These are phyloP conservation scores for Trichophyton verrucosum DNA, from an alignment of 2,329 filamentous ascomycete genomes.

Conservation along the genomic window DNA sequence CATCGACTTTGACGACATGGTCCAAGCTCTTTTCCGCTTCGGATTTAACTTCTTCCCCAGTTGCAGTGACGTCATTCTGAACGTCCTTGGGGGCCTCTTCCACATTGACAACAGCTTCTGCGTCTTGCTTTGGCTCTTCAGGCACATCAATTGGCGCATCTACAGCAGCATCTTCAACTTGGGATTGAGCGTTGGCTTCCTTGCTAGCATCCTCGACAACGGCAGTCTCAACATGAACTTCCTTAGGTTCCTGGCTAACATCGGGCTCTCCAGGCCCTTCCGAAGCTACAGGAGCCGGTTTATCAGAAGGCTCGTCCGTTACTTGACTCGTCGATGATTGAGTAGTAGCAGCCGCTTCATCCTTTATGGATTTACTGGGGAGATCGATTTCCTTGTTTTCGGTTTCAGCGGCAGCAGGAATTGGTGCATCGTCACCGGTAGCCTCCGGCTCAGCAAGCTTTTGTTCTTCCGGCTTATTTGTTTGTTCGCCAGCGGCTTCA, in stretches of 20 bases:
- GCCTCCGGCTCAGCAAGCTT: not conserved
- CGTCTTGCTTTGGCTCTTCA: not conserved
- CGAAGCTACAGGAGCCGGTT: not conserved
- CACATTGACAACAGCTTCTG: not conserved
- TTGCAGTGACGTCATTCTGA: not conserved
- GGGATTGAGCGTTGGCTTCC: not conserved
- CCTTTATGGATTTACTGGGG: not conserved
- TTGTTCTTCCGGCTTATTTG: not conserved
- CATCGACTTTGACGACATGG: not conserved
- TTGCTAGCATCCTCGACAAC: not conserved
- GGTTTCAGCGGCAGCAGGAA: not conserved
- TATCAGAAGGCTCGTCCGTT: not conserved
- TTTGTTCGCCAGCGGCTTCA: not conserved
- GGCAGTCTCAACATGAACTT: not conserved
- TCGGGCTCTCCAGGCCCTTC: not conserved
- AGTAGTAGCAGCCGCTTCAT: not conserved
- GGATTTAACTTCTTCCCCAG: conserved; percentile 1
- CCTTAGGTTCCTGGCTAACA: not conserved
- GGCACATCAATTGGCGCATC: not conserved
- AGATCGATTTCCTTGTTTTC: not conserved
- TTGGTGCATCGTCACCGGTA: not conserved
- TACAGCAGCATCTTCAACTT: not conserved
- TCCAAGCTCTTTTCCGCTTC: not conserved
- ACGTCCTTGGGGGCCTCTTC: not conserved
- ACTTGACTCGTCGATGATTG: not conserved